phyloP scores from a whole-genome alignment of 176 grass and related monocot genomes.

The Zizania latifolia region DNA sequence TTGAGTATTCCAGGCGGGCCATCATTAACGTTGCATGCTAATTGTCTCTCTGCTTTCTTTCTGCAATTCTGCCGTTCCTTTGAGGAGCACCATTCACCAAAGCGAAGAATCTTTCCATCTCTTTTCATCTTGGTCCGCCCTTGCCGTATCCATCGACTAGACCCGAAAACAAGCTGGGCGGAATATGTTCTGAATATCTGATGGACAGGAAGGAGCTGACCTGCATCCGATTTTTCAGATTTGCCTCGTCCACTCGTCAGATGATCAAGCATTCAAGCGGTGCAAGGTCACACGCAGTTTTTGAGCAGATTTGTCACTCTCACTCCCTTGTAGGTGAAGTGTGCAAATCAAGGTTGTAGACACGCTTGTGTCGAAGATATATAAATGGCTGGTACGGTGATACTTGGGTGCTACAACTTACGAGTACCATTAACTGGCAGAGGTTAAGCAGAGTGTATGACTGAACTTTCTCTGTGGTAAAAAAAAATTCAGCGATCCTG shows the following conservation, averaged over 20 bases:
- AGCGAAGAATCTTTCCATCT: constrained; percentile 8
- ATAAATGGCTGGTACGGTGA: too few relatives aligned
- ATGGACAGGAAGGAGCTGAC: not conserved
- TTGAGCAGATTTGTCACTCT: too few relatives aligned
- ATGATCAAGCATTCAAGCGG: not conserved
- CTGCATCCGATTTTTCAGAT: not conserved
- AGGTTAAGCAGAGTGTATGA: too few relatives aligned
- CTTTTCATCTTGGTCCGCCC: not conserved
- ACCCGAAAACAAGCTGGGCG: constrained; percentile 1
- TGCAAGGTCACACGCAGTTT: not conserved
- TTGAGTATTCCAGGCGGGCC: not conserved
- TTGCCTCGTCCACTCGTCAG: not conserved
- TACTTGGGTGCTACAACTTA: too few relatives aligned
- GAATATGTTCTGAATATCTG: constrained; percentile 14
- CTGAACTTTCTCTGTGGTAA: too few relatives aligned
- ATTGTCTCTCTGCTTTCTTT: not conserved
- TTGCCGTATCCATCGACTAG: constrained; percentile 28
- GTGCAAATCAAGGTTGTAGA: too few relatives aligned
- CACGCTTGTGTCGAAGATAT: too few relatives aligned
- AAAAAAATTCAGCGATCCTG: too few relatives aligned
- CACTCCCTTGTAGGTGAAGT: too few relatives aligned
- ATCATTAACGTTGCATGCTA: not conserved
- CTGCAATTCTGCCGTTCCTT: not conserved
- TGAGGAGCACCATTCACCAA: constrained; percentile 5
- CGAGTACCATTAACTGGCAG: too few relatives aligned